Percentiles rank a stretch among this genome's conserved stretches.
These are phyloP conservation scores for Handroanthus guayacan DNA, from an alignment of 257 asterid genomes.

Conservation along the genomic window DNA sequence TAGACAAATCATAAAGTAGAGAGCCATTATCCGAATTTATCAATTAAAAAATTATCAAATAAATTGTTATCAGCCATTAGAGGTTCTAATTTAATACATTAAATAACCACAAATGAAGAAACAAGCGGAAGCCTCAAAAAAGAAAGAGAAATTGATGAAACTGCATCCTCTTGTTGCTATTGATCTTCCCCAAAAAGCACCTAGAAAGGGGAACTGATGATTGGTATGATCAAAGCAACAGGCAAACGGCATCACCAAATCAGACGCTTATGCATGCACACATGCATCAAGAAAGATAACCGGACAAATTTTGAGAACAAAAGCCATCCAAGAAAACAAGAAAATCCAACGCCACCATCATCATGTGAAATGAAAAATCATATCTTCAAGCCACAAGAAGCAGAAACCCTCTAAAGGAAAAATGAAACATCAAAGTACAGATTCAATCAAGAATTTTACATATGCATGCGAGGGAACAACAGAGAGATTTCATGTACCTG, in stretches of 20 bases:
- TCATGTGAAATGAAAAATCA: background rate
- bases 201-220: background rate
- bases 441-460: background rate
- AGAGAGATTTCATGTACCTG: slow-evolving; percentile 23
- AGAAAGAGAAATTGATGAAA: background rate
- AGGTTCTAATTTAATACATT: background rate
- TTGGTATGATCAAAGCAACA: slow-evolving; percentile 13
- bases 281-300: slow-evolving; percentile 5
- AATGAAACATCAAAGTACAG: background rate
- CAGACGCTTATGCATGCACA: background rate
- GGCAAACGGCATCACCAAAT: slow-evolving; percentile 7
- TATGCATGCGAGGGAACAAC: background rate
- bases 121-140: background rate
- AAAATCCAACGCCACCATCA: slow-evolving; percentile 20
- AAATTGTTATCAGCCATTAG: background rate
- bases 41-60: background rate
- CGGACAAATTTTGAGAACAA: slow-evolving; percentile 1
- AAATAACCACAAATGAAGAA: background rate
- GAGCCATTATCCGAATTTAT: background rate
- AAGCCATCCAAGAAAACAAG: slow-evolving; percentile 23
- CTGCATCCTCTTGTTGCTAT: background rate
- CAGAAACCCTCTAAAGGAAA: background rate
- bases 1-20: background rate
- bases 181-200: background rate
- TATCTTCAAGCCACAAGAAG: background rate